A percentile compares a stretch with the other conserved stretches of the same genome.
phyloP scores from a whole-genome alignment of 2,329 filamentous ascomycete genomes.

The Pseudocercospora eumusae region DNA sequence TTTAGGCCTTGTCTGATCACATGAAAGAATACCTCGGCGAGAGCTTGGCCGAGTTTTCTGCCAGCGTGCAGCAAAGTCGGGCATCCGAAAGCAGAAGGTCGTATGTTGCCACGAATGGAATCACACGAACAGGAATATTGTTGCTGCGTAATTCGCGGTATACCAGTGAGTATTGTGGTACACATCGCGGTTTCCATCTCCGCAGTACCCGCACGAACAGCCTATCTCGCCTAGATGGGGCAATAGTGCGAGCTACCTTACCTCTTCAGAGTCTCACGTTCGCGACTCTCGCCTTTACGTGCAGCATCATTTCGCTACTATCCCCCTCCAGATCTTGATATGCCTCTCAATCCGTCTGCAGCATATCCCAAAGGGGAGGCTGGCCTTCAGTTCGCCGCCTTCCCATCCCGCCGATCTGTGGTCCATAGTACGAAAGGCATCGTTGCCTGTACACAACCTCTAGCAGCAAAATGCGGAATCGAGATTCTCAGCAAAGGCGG shows the following conservation, averaged over 20 bases:
- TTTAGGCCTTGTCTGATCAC: background rate
- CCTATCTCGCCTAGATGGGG: conserved; percentile 17
- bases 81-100: conserved; percentile 4
- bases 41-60: background rate
- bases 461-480: conserved; percentile 85
- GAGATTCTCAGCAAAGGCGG: conserved; percentile 82
- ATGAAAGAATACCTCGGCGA: background rate
- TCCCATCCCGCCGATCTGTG: conserved; percentile 80
- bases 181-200: background rate
- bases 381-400: conserved; percentile 59
- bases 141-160: conserved; percentile 2
- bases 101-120: background rate
- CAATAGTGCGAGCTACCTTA: background rate
- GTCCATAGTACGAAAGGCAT: conserved; percentile 93
- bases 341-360: conserved; percentile 53
- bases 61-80: background rate
- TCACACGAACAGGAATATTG: background rate
- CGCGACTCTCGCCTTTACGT: background rate
- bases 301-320: conserved; percentile 3
- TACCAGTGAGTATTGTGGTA: background rate
- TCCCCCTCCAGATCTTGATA: conserved; percentile 28
- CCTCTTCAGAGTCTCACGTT: background rate
- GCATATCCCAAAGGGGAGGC: conserved; percentile 54
- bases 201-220: conserved; percentile 15
- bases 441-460: conserved; percentile 83